phyloP scores from a whole-genome alignment of 768 basidiomycete species.

The Mycena rosella region DNA sequence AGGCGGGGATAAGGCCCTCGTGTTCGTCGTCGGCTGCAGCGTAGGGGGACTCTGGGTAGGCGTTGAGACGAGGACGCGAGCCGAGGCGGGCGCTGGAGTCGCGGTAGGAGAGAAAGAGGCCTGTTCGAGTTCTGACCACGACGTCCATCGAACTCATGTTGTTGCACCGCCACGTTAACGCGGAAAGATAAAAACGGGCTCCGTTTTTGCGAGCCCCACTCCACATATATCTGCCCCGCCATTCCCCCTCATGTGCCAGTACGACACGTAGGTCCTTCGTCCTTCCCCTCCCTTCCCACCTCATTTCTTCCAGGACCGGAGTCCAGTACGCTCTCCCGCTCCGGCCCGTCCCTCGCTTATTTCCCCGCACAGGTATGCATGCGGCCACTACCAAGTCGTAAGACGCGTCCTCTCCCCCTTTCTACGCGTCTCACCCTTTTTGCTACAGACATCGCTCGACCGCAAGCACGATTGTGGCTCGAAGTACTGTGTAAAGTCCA shows the following conservation, averaged over 20 bases:
- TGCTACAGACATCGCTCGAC: conserved; percentile 56
- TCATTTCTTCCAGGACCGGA: conserved; percentile 22
- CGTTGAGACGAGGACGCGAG: conserved; percentile 43
- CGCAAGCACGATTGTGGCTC: conserved; percentile 68
- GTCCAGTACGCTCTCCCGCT: conserved; percentile 48
- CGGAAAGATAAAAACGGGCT: no score
- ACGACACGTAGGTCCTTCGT: conserved; percentile 49
- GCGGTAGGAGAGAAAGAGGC: conserved; percentile 94
- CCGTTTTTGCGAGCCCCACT: no score
- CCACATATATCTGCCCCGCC: not conserved
- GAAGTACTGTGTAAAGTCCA: conserved; percentile 55
- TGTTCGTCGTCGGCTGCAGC: conserved; percentile 68
- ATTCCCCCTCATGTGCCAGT: conserved; percentile 49
- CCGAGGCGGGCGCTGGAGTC: conserved; percentile 72
- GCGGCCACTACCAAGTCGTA: conserved; percentile 84
- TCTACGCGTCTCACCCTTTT: conserved; percentile 25
- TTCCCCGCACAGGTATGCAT: conserved; percentile 73
- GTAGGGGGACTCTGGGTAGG: conserved; percentile 62
- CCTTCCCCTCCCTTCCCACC: not conserved
- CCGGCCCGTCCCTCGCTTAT: conserved; percentile 40
- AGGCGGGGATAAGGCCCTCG: conserved; percentile 68
- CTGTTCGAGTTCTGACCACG: conserved; percentile 81
- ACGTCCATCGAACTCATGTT: conserved; percentile 34
- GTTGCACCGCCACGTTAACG: no score
- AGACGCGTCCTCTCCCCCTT: conserved; percentile 43